Base-by-base conservation (phyloP, 164 flowering plant genomes). In the Macadamia tetraphylla region DNA sequence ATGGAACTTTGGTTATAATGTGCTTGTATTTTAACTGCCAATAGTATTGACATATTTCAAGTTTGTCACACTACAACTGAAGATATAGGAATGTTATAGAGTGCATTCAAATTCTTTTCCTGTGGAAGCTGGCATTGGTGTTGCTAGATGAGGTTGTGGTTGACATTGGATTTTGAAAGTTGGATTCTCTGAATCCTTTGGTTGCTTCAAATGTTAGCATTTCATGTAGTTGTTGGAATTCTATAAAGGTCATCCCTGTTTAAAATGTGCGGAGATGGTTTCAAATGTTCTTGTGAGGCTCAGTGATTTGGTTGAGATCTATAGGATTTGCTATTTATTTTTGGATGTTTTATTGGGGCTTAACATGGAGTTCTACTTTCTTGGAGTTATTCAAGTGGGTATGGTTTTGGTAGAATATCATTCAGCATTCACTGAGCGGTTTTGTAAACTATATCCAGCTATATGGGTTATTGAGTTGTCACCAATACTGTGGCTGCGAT, bases 41-140 rank as follows among this genome's bases (percentile, higher is more conserved):
- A 31, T 31, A 48, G 58, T 56, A 60, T 44, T 51, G 67, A 30
- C 43, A 23, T 29, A 30, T 60, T 48, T 51, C n/a, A 60, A 68
- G 46, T 68, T 46, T n/a, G 30, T 12, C 58, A 30, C 55, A 44
- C 15, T 67, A 46, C 59, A 29, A 44, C 29, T 23, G 55, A 67
- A 58, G 63, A 18, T 43, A 13, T 67, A 58, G 53, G 63, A 58
- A 17, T 42, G 60, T 67, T 6, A 29, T 67, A 67, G 62, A 57
- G 40, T 23, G 14, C 40, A 30, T 53, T 2, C 6, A 53, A 53
- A 44, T 51, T 3, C 4, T 29, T 23, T 42, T 15, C 29, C 29
- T 30, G 9, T 60, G 35, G 15, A 57, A 46, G 51, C 32, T 58
- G 55, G 48, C 40, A 42, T 66, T 48, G 11, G 4, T 29, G 44